A percentile compares a stretch with the other conserved stretches of the same genome.
phyloP scores from a whole-genome alignment of 2,329 filamentous ascomycete species.

The Pleoardoris graminearum region DNA sequence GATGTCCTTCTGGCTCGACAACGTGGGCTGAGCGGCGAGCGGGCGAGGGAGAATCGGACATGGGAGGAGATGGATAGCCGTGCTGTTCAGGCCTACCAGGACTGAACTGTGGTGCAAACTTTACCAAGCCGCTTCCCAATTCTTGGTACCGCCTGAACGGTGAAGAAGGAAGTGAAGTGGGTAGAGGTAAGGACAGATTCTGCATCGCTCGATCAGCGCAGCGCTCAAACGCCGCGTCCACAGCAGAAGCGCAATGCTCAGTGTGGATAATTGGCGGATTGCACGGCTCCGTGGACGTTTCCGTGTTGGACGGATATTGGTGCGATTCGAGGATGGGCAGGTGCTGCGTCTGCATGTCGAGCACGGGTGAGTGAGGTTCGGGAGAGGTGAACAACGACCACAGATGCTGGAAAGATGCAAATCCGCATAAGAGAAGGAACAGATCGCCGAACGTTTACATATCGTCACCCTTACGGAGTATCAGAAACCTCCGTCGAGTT shows the following conservation, averaged over 20 bases:
- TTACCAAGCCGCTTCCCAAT: conserved; percentile 40
- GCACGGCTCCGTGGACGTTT: conserved; percentile 23
- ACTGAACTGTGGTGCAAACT: conserved; percentile 41
- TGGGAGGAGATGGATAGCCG: conserved; percentile 55
- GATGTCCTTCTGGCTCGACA: conserved; percentile 37
- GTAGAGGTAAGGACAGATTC: conserved; percentile 47
- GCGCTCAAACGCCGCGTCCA: conserved; percentile 41
- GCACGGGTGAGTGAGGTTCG: conserved; percentile 35
- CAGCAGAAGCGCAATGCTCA: conserved; percentile 39
- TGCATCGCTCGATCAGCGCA: conserved; percentile 47
- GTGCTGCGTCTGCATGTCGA: conserved; percentile 36
- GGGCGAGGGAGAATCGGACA: conserved; percentile 56
- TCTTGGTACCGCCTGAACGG: conserved; percentile 45
- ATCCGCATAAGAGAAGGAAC: conserved; percentile 13
- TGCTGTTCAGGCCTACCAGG: conserved; percentile 40
- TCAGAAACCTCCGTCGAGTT: conserved; percentile 17
- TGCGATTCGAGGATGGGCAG: conserved; percentile 26
- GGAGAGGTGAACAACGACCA: conserved; percentile 20
- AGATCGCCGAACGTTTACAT: conserved; percentile 23
- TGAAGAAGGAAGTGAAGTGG: conserved; percentile 40
- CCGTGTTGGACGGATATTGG: conserved; percentile 22
- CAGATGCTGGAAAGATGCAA: conserved; percentile 8
- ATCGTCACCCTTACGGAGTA: conserved; percentile 21
- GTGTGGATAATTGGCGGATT: conserved; percentile 26
- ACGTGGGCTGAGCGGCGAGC: conserved; percentile 41